Percentiles rank a stretch among this genome's conserved stretches.
Conservation (phyloP, 495 filamentous ascomycete genomes). For the Aspergillus homomorphus region DNA sequence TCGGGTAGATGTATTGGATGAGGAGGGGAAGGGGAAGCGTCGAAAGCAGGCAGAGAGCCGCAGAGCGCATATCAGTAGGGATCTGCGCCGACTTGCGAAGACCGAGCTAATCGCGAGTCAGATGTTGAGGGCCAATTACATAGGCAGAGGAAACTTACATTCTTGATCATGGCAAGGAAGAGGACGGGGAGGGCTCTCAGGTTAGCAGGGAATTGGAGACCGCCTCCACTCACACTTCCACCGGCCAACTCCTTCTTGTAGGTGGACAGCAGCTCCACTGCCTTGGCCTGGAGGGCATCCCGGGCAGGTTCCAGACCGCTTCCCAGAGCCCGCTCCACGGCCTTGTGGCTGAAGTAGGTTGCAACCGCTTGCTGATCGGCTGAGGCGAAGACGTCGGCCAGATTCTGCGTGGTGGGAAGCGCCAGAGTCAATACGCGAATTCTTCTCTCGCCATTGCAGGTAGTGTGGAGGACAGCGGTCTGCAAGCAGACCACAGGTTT, state of each 20-base stretch:
- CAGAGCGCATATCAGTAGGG: slow-evolving; percentile 90
- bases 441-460: slow-evolving; percentile 92
- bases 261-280: slow-evolving; percentile 88
- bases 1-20: slow-evolving; percentile 96
- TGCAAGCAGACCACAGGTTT: slow-evolving; percentile 95
- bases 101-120: slow-evolving; percentile 61
- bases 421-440: slow-evolving; percentile 94
- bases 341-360: slow-evolving; percentile 95
- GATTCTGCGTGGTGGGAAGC: slow-evolving; percentile 83
- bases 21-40: slow-evolving; percentile 88
- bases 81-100: slow-evolving; percentile 95
- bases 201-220: slow-evolving; percentile 91
- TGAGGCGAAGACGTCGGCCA: slow-evolving; percentile 90
- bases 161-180: slow-evolving; percentile 93
- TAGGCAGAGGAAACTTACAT: slow-evolving; percentile 52
- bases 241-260: slow-evolving; percentile 96
- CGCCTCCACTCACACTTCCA: slow-evolving; percentile 88
- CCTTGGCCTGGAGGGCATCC: slow-evolving; percentile 83
- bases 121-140: slow-evolving; percentile 11
- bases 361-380: slow-evolving; percentile 92
- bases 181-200: slow-evolving; percentile 81
- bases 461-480: slow-evolving; percentile 95
- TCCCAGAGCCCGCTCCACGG: slow-evolving; percentile 83
- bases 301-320: slow-evolving; percentile 86
- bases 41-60: slow-evolving; percentile 86